Percentiles rank a stretch among this genome's conserved stretches.
Conservation (phyloP, 108 stramenopile genomes). For the Mayamaea pseudoterrestris region DNA sequence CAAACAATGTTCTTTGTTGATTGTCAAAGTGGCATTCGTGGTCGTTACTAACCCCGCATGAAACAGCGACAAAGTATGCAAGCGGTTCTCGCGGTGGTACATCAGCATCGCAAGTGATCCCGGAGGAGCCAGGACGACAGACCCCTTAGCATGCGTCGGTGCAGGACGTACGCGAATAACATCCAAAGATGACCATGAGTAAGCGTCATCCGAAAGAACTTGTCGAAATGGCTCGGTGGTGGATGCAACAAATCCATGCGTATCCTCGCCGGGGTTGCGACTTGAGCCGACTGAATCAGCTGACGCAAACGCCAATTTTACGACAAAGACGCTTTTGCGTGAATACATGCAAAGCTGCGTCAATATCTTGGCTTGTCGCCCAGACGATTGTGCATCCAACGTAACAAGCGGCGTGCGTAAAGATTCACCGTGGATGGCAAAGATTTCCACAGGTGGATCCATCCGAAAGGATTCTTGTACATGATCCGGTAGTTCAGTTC, state of each 20-base stretch:
- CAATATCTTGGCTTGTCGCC: conserved; percentile 8
- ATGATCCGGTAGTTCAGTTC: conserved; percentile 20
- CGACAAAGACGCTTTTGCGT: conserved; percentile 38
- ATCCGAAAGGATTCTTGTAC: conserved; percentile 22
- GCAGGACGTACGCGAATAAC: conserved; percentile 54
- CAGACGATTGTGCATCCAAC: neutral
- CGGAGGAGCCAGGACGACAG: conserved; percentile 19
- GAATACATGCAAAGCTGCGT: conserved; percentile 67
- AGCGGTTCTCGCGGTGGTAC: conserved; percentile 6
- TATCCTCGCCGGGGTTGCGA: neutral
- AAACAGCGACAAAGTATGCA: too few relatives aligned
- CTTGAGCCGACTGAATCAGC: too few relatives aligned
- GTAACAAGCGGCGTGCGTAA: neutral
- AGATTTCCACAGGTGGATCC: conserved; percentile 47
- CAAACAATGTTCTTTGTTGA: too few relatives aligned
- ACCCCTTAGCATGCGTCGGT: conserved; percentile 30
- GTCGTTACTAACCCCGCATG: too few relatives aligned
- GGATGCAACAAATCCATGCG: conserved; percentile 16
- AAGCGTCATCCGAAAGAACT: conserved; percentile 16
- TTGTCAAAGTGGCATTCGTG: too few relatives aligned
- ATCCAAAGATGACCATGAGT: too few relatives aligned
- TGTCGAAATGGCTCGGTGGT: conserved; percentile 50
- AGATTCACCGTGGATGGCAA: conserved; percentile 41
- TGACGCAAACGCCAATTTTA: conserved; percentile 32
- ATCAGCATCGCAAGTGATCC: conserved; percentile 32